Evolutionary conservation across 768 basidiomycete species (phyloP), one percentile per base, ranked within the genome.

Genomic region (Agaricus bisporus): DNA sequence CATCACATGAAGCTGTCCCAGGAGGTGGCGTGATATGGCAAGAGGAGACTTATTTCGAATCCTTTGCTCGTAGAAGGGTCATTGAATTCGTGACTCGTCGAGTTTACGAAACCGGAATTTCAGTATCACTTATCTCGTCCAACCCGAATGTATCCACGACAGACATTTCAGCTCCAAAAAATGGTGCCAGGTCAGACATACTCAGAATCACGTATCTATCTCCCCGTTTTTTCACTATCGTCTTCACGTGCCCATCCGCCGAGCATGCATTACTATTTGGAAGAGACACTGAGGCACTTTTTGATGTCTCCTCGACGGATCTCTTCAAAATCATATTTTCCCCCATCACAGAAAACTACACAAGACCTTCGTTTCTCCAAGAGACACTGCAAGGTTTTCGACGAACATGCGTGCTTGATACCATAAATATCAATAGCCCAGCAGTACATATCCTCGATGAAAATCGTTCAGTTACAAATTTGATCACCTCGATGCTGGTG

Each of bases 161-260:
- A 58, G 49, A 51, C 52, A 51, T 60, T 67, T 59, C 22, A 49
- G 12, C 50, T 62, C 17, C 5, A 12, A 22, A 11, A 17, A 46
- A 44, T 15, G 38, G 29, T 1, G 7, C 15, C 9, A 32, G 39
- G 22, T 12, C 35, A 28, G 8, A 46, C 2, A 49, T 39, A 17
- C 51, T 79, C n/a, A 66, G 62, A 1, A 71, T 81, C 43, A 64
- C 65, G 8, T 76, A 79, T 58, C 71, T 73, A 14, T 70, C 78
- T 1, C 68, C 76, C 2, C 69, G 70, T 12, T 65, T 82, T 58
- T 81, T 80, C 62, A 75, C 74, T 20, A 63, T 73, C 22, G 62
- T 83, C 36, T 66, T 79, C 36, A 46, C 60, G 1, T 58, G 49
- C 15, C 69, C 69, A 8, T 80, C 79, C 0, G 62, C 76, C 2